Percentiles rank a stretch among this genome's conserved stretches.
Evolutionary conservation across 1,284 basidiomycete species (phyloP).

Genomic region (Clitocybe nebularis): DNA sequence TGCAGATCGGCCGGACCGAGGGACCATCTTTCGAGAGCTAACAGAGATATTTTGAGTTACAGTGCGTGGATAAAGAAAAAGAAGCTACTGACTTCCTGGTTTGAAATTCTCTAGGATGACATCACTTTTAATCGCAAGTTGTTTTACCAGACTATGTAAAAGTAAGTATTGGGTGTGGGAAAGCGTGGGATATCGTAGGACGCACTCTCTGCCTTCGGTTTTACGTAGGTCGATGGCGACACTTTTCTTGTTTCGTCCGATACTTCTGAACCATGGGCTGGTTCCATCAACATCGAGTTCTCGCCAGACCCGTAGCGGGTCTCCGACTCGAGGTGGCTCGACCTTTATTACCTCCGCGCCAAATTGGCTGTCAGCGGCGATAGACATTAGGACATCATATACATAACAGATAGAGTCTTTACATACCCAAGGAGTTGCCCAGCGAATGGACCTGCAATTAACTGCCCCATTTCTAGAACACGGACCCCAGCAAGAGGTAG

Average conservation of each 20-base stretch:
- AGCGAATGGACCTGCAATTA: conserved; percentile 69
- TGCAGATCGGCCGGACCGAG: conserved; percentile 56
- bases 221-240: conserved; percentile 62
- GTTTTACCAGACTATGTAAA: conserved; percentile 51
- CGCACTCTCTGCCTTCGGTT: conserved; percentile 58
- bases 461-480: conserved; percentile 66
- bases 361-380: conserved; percentile 63
- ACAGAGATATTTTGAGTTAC: conserved; percentile 1
- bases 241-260: conserved; percentile 69
- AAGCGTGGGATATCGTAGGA: conserved; percentile 8
- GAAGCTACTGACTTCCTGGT: conserved; percentile 54
- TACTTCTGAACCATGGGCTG: conserved; percentile 70
- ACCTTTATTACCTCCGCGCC: conserved; percentile 71
- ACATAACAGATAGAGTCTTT: too few relatives aligned
- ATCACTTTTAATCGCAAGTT: conserved; percentile 56
- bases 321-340: conserved; percentile 57
- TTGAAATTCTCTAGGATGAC: conserved; percentile 71
- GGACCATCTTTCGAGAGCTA: conserved; percentile 67
- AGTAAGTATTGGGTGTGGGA: conserved; percentile 4
- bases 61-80: conserved; percentile 3
- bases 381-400: too few relatives aligned
- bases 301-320: conserved; percentile 67
- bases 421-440: conserved; percentile 64
- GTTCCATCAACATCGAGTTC: conserved; percentile 67
- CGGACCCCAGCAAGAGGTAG: conserved; percentile 51